phyloP scores from a whole-genome alignment of 2,329 filamentous ascomycete genomes.

The Orbilia oligospora region DNA sequence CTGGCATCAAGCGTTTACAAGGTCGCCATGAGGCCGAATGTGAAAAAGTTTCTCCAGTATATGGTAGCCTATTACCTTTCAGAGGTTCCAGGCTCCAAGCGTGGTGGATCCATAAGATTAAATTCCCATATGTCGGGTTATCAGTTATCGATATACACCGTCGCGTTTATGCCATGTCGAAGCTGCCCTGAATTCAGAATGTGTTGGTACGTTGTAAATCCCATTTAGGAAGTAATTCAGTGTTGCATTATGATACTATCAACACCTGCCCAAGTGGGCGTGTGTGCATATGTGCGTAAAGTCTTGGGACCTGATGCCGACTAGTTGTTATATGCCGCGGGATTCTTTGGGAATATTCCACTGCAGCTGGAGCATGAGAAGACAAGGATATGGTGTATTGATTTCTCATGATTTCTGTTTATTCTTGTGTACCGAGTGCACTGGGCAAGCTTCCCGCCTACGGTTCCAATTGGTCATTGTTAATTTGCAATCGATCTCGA shows the following conservation, averaged over 20 bases:
- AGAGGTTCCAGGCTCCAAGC: neutral
- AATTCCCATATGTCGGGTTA: no score
- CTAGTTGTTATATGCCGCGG: neutral
- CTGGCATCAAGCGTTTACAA: neutral
- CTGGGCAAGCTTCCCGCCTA: no score
- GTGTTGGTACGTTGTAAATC: slow-evolving; percentile 17
- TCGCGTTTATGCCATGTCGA: neutral
- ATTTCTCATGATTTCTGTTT: neutral
- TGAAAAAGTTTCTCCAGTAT: neutral
- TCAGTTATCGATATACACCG: no score
- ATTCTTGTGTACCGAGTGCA: neutral
- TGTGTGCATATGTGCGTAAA: neutral
- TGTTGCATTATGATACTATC: slow-evolving; percentile 17
- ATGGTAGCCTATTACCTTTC: neutral
- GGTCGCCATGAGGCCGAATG: neutral
- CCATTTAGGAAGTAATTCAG: slow-evolving; percentile 13
- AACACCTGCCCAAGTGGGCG: slow-evolving; percentile 19
- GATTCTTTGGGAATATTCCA: neutral
- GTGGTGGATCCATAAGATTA: neutral
- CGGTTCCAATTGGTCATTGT: no score
- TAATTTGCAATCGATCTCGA: neutral
- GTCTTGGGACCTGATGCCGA: neutral
- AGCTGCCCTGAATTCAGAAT: neutral
- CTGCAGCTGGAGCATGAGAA: neutral
- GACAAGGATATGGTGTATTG: neutral